phyloP scores from a whole-genome alignment of 139 green algal species.

The Chlamydomonas sphaeroides region DNA sequence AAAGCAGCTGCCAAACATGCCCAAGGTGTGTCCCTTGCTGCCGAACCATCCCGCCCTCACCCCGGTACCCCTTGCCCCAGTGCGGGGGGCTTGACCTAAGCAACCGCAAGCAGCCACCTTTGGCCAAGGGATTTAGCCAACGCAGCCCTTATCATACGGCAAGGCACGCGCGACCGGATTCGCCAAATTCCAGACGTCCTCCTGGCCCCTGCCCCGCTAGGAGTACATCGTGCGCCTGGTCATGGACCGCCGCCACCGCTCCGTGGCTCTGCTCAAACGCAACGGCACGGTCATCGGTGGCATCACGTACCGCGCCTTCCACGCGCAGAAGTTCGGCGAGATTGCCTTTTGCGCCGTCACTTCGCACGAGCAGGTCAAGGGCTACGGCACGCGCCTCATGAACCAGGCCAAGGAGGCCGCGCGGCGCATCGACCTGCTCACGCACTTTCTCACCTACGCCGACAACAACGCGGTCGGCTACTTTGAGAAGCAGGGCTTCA shows the following conservation, averaged over 20 bases:
- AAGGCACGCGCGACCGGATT: too few species aligned
- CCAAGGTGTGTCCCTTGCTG: slow-evolving; percentile 75
- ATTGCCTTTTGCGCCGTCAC: slow-evolving; percentile 99
- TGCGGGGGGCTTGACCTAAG: too few species aligned
- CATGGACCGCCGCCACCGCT: slow-evolving; percentile 84
- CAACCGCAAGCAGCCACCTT: too few species aligned
- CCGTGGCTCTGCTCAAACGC: slow-evolving; percentile 74
- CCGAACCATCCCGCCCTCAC: too few species aligned
- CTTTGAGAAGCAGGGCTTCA: slow-evolving; percentile 98
- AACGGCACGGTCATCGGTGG: slow-evolving; percentile 84
- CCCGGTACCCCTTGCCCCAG: too few species aligned
- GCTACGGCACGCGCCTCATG: slow-evolving; percentile 97
- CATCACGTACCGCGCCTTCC: slow-evolving; percentile 96
- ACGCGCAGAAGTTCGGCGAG: slow-evolving; percentile 84
- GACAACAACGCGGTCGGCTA: slow-evolving; percentile 99
- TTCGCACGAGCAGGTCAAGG: slow-evolving; percentile 89
- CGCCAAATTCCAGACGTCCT: too few species aligned
- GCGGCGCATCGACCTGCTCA: slow-evolving; percentile 76
- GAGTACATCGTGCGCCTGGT: slow-evolving; percentile 98
- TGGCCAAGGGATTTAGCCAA: too few species aligned
- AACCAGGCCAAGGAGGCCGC: slow-evolving; percentile 94
- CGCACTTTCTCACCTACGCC: slow-evolving; percentile 97
- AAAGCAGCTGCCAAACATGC: slow-evolving; percentile 99
- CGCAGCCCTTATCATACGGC: too few species aligned
- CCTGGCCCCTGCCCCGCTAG: slow-evolving; percentile 68